Evolutionary conservation across 208 protist genomes (phyloP).

Genomic region (Crithidia brevicula): DNA sequence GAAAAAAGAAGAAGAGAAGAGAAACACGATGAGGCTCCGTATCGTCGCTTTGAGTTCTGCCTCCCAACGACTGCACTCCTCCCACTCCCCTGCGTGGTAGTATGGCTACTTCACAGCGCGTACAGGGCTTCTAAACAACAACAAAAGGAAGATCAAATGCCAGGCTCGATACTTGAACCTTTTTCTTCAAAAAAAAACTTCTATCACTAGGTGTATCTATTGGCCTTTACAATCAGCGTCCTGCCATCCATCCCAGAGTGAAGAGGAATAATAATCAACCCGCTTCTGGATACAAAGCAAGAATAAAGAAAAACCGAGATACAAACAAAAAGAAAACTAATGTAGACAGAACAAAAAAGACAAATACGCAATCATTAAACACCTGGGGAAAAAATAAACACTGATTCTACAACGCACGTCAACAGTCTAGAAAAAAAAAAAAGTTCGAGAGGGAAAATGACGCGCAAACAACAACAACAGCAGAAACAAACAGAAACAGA

Average conservation of each 20-base stretch:
- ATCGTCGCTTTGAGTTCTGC: conserved; percentile 3
- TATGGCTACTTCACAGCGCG: too few species aligned
- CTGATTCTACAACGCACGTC: background rate
- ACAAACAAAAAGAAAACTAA: background rate
- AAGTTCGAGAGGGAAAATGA: background rate
- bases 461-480: background rate
- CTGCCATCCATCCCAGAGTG: too few species aligned
- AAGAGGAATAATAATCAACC: too few species aligned
- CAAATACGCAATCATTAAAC: conserved; percentile 4
- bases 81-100: too few species aligned
- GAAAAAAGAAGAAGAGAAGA: conserved; percentile 26
- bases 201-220: too few species aligned
- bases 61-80: too few species aligned
- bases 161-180: too few species aligned
- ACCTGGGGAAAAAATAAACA: background rate
- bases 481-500: background rate
- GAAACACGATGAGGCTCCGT: background rate
- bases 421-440: background rate
- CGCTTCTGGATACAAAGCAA: background rate
- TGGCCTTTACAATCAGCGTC: too few species aligned
- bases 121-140: too few species aligned
- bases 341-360: conserved; percentile 18
- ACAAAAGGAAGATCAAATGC: too few species aligned
- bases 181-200: too few species aligned
- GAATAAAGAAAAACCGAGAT: background rate